Evolutionary conservation across 805 yeast genomes (phyloP).

Genomic region (Wickerhamiella kurtzmanii): DNA sequence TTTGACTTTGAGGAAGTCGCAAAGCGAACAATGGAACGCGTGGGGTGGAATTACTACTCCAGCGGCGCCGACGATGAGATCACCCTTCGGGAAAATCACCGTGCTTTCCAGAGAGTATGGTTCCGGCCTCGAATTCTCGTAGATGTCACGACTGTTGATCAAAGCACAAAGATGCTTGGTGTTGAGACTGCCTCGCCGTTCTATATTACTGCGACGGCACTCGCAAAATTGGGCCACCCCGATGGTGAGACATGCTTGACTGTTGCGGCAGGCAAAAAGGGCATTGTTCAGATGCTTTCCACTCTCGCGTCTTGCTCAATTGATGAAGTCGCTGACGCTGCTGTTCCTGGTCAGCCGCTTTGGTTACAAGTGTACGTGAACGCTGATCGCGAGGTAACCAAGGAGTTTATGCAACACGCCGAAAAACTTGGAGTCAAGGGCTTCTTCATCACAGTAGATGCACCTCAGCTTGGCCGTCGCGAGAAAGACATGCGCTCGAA

Average conservation of each 20-base stretch:
- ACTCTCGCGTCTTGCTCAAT: conserved; percentile 80
- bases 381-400: conserved; percentile 53
- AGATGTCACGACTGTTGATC: conserved; percentile 63
- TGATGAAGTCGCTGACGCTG: conserved; percentile 69
- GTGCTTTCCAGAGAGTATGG: conserved; percentile 75
- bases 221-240: conserved; percentile 82
- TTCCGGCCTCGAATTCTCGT: conserved; percentile 76
- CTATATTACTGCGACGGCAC: conserved; percentile 82
- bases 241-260: conserved; percentile 87
- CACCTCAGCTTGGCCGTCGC: conserved; percentile 81
- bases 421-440: conserved; percentile 67
- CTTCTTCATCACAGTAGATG: conserved; percentile 68
- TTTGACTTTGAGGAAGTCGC: conserved; percentile 86
- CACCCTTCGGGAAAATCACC: conserved; percentile 77
- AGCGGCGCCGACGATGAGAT: conserved; percentile 90
- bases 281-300: conserved; percentile 78
- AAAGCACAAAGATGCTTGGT: conserved; percentile 67
- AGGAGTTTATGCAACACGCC: conserved; percentile 51
- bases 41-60: conserved; percentile 89
- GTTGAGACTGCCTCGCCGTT: conserved; percentile 58
- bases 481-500: conserved; percentile 74
- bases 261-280: conserved; percentile 61
- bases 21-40: conserved; percentile 55
- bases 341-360: conserved; percentile 53
- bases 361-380: conserved; percentile 87